Base-by-base conservation (phyloP, 495 filamentous ascomycete genomes). In the Sporormia fimetaria region DNA sequence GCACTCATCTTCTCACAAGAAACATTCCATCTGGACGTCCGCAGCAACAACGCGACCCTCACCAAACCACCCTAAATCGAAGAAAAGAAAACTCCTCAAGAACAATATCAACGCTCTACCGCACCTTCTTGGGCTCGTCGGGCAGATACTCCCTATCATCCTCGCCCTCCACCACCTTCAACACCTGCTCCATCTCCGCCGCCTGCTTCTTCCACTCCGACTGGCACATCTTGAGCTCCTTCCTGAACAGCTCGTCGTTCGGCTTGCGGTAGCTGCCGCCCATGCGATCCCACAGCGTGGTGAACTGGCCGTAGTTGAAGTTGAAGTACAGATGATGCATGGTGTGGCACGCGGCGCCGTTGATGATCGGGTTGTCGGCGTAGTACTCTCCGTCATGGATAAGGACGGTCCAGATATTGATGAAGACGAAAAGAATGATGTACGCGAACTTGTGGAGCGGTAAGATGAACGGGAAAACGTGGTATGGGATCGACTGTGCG, bases 351-450 rank as follows among this genome's bases (percentile, higher is more conserved):
- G 88, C 88, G 15, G 88, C 88, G 27, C 88, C 88, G 61, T 96
- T 96, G 55, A 95, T 78, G 46, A 95, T 62, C 5, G 83, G 80
- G 57, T 76, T 80, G 61, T 94, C 82, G 56, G 87, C 78, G 20
- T 88, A 74, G 54, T 94, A 96, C 70, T 96, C 90, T 49, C 88
- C 88, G 51, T 96, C 90, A 61, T 96, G 88, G 58, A 96, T 96
- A 66, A 94, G 73, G 51, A 96, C 82, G 24, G 88, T 94, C 90
- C 88, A 96, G 61, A 94, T 73, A 59, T 96, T 94, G 66, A 95
- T 83, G 63, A 94, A 90, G 42, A 78, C 67, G 64, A 95, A 96
- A 9, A 94, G 71, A 17, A 68, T 72, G 31, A 95, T 73, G 50
- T 87, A 94, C 20, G 84, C 82, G 52, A 84, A 63, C 65, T 95